Conservation (phyloP, 2,329 filamentous ascomycete genomes). For the Tolypocladium inflatum region DNA sequence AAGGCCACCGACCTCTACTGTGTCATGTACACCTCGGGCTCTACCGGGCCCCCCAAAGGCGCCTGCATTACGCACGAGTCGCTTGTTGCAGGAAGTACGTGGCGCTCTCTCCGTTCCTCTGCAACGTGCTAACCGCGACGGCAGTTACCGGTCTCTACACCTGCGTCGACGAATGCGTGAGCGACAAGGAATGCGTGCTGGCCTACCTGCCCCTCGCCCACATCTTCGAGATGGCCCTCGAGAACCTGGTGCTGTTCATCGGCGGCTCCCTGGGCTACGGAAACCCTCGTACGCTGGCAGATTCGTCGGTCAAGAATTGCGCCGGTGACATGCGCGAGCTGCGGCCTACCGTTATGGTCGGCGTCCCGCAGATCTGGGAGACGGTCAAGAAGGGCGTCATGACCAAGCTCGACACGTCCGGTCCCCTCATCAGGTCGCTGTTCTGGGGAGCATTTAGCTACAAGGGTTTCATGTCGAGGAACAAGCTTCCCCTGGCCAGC, state of each 20-base stretch:
- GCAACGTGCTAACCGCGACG: background rate
- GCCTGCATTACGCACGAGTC: conserved; percentile 73
- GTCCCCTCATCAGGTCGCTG: conserved; percentile 60
- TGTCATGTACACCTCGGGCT: conserved; percentile 80
- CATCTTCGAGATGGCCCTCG: conserved; percentile 93
- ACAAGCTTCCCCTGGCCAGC: conserved; percentile 54
- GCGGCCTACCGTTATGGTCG: conserved; percentile 79
- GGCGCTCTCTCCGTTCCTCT: conserved; percentile 13
- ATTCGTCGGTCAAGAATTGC: conserved; percentile 79
- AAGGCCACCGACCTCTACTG: conserved; percentile 72
- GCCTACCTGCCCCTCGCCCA: conserved; percentile 92
- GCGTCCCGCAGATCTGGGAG: conserved; percentile 96
- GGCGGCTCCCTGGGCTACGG: conserved; percentile 92
- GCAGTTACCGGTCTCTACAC: conserved; percentile 68
- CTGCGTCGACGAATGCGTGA: conserved; percentile 69
- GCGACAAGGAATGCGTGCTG: conserved; percentile 68
- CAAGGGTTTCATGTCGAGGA: conserved; percentile 48
- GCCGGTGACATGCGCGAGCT: conserved; percentile 91
- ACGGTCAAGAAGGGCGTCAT: conserved; percentile 92
- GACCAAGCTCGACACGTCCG: conserved; percentile 63
- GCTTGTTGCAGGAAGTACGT: conserved; percentile 60
- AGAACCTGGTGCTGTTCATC: conserved; percentile 82
- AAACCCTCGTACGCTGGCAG: conserved; percentile 79
- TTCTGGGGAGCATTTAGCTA: conserved; percentile 61
- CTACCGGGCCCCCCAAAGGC: conserved; percentile 82